A percentile compares a stretch with the other conserved stretches of the same genome.
phyloP scores from a whole-genome alignment of 176 grass and related monocot genomes.

The Thalia dealbata region DNA sequence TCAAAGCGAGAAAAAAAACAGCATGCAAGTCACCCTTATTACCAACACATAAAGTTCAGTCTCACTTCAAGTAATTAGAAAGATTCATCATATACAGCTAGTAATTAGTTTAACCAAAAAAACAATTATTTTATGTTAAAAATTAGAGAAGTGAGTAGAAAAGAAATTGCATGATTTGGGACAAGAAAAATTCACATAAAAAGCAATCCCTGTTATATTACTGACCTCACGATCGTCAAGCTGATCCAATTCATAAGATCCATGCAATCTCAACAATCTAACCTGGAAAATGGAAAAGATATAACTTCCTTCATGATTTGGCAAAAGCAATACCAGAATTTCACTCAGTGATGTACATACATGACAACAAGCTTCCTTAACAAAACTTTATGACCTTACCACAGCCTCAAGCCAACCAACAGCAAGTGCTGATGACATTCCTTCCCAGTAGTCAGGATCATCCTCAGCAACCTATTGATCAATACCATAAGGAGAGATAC shows the following conservation, averaged over 20 bases:
- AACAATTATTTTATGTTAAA: neutral
- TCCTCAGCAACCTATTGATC: constrained; percentile 52
- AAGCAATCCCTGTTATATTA: neutral
- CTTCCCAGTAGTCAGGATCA: constrained; percentile 85
- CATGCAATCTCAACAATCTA: constrained; percentile 85
- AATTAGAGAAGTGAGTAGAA: neutral
- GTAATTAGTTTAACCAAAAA: neutral
- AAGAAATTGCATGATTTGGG: neutral
- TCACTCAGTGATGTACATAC: neutral
- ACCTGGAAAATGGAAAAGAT: constrained; percentile 46
- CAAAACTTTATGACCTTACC: constrained; percentile 33
- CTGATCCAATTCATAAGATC: constrained; percentile 91
- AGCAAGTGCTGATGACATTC: constrained; percentile 71
- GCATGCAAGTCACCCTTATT: neutral
- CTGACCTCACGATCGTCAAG: constrained; percentile 83
- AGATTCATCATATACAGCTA: too few relatives aligned
- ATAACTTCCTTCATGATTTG: neutral
- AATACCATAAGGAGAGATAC: too few relatives aligned
- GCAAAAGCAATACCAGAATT: neutral
- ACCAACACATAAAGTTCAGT: too few relatives aligned
- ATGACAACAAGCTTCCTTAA: neutral
- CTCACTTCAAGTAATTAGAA: too few relatives aligned
- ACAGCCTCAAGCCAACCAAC: constrained; percentile 93
- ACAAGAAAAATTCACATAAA: neutral
- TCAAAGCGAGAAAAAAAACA: neutral